A percentile compares a stretch with the other conserved stretches of the same genome.
Conservation (phyloP, 2,329 filamentous ascomycete species). For the Fusarium aywerte region DNA sequence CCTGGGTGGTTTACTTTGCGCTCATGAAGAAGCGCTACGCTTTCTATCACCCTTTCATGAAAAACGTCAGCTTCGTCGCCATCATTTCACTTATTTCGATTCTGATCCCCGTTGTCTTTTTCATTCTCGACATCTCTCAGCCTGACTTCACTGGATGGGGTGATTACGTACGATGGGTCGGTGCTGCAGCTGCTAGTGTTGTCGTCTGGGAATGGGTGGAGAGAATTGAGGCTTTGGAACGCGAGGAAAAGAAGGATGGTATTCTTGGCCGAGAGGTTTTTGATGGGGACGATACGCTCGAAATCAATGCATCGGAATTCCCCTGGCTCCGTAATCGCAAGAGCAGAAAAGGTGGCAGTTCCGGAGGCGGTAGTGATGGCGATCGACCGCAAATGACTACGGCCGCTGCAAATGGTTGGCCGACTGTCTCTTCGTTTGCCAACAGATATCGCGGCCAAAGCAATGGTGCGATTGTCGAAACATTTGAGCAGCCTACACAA, state of each 20-base stretch:
- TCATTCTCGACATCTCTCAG: constrained; percentile 88
- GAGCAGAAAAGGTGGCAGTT: constrained; percentile 47
- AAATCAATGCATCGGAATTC: constrained; percentile 65
- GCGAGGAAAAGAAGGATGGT: constrained; percentile 93
- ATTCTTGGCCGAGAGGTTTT: constrained; percentile 92
- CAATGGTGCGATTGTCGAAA: constrained; percentile 31
- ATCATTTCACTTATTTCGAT: constrained; percentile 82
- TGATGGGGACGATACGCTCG: constrained; percentile 92
- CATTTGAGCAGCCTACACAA: constrained; percentile 43
- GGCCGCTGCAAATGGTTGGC: constrained; percentile 44
- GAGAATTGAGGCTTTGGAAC: constrained; percentile 89
- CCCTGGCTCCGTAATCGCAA: constrained; percentile 58
- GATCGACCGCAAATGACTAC: constrained; percentile 32
- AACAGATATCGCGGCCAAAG: constrained; percentile 43
- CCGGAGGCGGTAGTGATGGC: constrained; percentile 19
- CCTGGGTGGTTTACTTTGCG: constrained; percentile 93
- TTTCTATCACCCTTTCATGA: constrained; percentile 91
- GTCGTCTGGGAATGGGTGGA: constrained; percentile 99
- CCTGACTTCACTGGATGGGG: constrained; percentile 91
- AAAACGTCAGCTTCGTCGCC: constrained; percentile 85
- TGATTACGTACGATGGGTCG: constrained; percentile 96
- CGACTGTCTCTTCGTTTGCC: constrained; percentile 44
- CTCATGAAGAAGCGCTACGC: constrained; percentile 92
- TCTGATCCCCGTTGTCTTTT: constrained; percentile 90
- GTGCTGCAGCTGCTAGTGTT: constrained; percentile 92